Evolutionary conservation across 2,329 filamentous ascomycete genomes (phyloP).

Genomic region (Fusarium odoratissimum): DNA sequence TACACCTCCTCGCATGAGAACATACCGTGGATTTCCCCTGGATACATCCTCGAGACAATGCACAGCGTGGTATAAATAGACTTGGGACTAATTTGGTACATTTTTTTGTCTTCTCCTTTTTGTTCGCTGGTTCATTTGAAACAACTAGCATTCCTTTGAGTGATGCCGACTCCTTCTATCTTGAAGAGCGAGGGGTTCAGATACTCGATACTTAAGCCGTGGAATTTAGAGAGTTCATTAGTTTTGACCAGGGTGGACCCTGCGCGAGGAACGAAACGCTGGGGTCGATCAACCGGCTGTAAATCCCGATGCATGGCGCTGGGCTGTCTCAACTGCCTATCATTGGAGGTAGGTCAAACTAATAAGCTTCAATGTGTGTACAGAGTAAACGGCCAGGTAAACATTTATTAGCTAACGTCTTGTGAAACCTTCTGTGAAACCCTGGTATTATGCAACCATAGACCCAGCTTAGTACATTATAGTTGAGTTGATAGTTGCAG

Average conservation of each 20-base stretch:
- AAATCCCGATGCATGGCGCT: conserved; percentile 29
- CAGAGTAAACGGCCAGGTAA: not conserved
- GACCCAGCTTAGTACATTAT: not conserved
- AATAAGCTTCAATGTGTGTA: conserved; percentile 4
- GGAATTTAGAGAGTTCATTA: conserved; percentile 9
- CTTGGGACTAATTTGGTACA: not conserved
- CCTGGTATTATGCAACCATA: conserved; percentile 10
- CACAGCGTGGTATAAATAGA: not conserved
- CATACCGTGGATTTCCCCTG: conserved; percentile 21
- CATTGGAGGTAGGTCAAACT: not conserved
- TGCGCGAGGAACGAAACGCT: conserved; percentile 20
- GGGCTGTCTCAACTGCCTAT: conserved; percentile 14
- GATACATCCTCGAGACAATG: conserved; percentile 9
- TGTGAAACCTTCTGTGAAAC: conserved; percentile 17
- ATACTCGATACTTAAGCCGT: conserved; percentile 23
- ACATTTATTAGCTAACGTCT: conserved; percentile 5
- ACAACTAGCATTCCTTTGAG: conserved; percentile 6
- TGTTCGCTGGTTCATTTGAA: not conserved
- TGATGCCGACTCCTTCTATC: not conserved
- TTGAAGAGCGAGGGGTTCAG: not conserved
- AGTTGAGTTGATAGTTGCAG: not conserved
- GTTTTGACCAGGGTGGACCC: conserved; percentile 29
- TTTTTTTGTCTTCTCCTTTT: not conserved
- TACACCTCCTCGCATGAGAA: conserved; percentile 31
- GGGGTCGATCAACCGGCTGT: conserved; percentile 27